A percentile compares a stretch with the other conserved stretches of the same genome.
These are phyloP conservation scores for Diddensiella transvaalensis DNA, from an alignment of 805 yeast genomes.

Conservation along the genomic window DNA sequence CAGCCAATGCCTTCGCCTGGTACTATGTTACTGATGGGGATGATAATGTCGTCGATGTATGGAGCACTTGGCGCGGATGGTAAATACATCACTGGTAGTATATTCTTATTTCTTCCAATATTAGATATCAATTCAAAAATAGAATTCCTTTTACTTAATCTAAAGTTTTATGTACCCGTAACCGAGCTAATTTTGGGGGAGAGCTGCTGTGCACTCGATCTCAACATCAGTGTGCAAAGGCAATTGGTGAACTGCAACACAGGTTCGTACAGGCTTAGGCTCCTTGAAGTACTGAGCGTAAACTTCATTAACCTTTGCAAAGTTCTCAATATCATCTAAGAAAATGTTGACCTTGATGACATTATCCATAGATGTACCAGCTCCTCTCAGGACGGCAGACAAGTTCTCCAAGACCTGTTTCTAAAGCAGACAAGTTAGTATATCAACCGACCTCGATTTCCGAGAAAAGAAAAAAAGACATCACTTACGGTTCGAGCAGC, in stretches of 20 bases:
- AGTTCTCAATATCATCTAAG: conserved; percentile 84
- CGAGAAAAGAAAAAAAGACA: neutral
- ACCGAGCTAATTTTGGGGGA: conserved; percentile 11
- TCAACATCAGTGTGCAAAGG: conserved; percentile 87
- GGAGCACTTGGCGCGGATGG: conserved; percentile 62
- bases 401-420: conserved; percentile 39
- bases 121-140: too few relatives aligned
- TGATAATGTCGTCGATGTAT: conserved; percentile 52
- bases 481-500: conserved; percentile 8
- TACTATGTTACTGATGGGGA: conserved; percentile 51
- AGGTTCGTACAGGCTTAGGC: conserved; percentile 83
- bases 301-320: conserved; percentile 80
- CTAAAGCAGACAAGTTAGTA: neutral
- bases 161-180: too few relatives aligned
- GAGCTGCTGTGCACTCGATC: conserved; percentile 79
- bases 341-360: conserved; percentile 85
- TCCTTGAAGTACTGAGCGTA: conserved; percentile 48
- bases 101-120: neutral
- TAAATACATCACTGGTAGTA: conserved; percentile 8
- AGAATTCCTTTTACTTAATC: too few relatives aligned
- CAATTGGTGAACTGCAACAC: conserved; percentile 88
- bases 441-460: neutral
- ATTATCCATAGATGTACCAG: conserved; percentile 77
- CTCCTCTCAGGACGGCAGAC: conserved; percentile 67
- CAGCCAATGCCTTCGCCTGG: conserved; percentile 58